A percentile compares a stretch with the other conserved stretches of the same genome.
Conservation (phyloP, 305 asterid genomes). For the Fraxinus xanthoxyloides region DNA sequence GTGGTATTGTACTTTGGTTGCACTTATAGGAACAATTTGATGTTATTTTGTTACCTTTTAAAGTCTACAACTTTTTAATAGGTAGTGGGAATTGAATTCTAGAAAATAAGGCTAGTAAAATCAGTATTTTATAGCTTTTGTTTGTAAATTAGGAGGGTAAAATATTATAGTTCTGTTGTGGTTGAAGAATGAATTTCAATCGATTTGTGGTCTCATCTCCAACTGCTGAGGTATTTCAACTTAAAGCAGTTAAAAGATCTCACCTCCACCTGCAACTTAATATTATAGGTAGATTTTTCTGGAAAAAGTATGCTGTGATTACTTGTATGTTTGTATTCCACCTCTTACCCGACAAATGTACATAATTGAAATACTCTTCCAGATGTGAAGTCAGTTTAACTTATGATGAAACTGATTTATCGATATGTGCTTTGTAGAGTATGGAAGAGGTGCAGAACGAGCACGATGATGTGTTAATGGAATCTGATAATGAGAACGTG, state of each 20-base stretch:
- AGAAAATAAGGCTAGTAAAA: neutral
- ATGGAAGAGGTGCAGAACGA: no score
- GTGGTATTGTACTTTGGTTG: neutral
- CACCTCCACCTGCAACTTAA: neutral
- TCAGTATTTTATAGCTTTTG: neutral
- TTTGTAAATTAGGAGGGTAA: neutral
- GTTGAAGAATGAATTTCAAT: neutral
- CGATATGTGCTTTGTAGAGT: no score
- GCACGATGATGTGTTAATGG: no score
- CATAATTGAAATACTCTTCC: no score
- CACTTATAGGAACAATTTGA: neutral
- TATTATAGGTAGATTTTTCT: no score
- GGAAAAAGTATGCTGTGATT: no score
- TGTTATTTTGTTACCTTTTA: neutral
- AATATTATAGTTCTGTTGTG: neutral
- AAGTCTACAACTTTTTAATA: neutral
- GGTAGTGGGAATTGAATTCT: no score
- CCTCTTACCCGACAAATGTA: no score
- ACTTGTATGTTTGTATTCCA: no score
- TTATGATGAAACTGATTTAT: no score
- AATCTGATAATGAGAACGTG: no score
- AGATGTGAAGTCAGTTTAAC: no score
- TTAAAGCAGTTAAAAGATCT: neutral
- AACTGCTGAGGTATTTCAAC: neutral
- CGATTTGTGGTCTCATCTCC: neutral